phyloP scores from a whole-genome alignment of 371 early-diverging fungal genomes.

The Caulochytrium protostelioides region DNA sequence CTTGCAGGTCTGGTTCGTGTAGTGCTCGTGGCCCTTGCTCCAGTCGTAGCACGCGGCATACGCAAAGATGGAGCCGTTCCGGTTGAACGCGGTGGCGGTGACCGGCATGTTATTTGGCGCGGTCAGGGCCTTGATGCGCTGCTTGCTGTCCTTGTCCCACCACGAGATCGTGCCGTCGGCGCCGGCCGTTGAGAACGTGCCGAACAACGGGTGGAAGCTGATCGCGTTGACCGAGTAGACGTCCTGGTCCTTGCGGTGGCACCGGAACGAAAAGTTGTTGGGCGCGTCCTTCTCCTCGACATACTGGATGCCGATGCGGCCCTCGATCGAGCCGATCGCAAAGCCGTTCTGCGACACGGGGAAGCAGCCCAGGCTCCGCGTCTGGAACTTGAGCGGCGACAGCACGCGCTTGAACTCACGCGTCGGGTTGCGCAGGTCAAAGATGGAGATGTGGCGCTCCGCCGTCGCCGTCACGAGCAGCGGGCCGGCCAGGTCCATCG shows the following conservation, averaged over 20 bases:
- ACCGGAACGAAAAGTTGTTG: constrained; percentile 74
- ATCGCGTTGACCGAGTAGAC: constrained; percentile 67
- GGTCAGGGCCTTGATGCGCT: constrained; percentile 48
- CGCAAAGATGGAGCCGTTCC: constrained; percentile 72
- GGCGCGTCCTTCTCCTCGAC: constrained; percentile 51
- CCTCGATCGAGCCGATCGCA: constrained; percentile 79
- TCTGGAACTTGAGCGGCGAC: constrained; percentile 76
- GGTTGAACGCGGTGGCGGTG: constrained; percentile 57
- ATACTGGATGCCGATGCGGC: constrained; percentile 78
- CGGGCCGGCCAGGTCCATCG: constrained; percentile 57
- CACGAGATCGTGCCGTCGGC: constrained; percentile 75
- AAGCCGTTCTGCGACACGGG: constrained; percentile 51
- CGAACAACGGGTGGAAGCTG: constrained; percentile 61
- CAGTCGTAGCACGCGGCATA: constrained; percentile 93
- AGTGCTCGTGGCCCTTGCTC: constrained; percentile 52
- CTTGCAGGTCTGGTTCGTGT: constrained; percentile 11
- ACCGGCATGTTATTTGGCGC: constrained; percentile 35
- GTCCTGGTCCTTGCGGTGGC: constrained; percentile 57
- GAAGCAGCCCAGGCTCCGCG: constrained; percentile 55
- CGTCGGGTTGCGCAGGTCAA: constrained; percentile 56
- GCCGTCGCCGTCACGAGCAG: constrained; percentile 61
- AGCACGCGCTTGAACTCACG: constrained; percentile 41
- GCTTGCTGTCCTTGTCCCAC: constrained; percentile 88
- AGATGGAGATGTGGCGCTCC: constrained; percentile 50
- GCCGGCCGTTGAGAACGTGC: constrained; percentile 80